Evolutionary conservation across 1,284 basidiomycete species (phyloP), one percentile per base, ranked within the genome.

Genomic region (Tylopilus orsonianus): DNA sequence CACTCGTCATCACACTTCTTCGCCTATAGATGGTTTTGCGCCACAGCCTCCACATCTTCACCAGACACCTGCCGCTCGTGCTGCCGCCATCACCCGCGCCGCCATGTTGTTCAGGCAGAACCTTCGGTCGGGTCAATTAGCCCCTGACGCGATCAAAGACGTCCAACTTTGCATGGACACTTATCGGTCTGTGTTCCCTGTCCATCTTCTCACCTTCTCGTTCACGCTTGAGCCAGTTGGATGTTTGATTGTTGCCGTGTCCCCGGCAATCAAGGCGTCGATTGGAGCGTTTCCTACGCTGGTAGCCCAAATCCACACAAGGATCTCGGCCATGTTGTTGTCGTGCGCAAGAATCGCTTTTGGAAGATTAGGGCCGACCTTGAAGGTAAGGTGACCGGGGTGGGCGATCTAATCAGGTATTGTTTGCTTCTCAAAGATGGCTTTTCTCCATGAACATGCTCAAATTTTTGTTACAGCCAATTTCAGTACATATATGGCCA

Each of bases 241-340:
- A 93, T 95, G 87, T 95, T 94, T 60, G 93, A 95, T 69, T 90
- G 90, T 60, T 89, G 82, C 58, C 88, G 92, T 45, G 75, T 95
- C 30, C 93, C 92, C 2, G 87, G 87, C 2, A 66, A 72, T 3
- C 73, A 81, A 37, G 82, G 81, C 0, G 69, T 83, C 2, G 93
- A 95, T 66, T 92, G 87, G 79, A 84, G 85, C 46, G 73, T 86
- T 43, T 83, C 85, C 32, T 79, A 87, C 51, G 79, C 85, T 0
- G 75, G 80, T 56, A 71, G 75, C 33, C 79, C 78, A n/a, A 80
- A 84, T 46, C 61, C 64, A 8, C 86, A 87, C n/a, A 24, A 50
- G 9, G 76, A 85, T 44, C 73, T 75, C 7, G 85, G 84, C 2
- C 88, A 93, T 62, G 77, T 95, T 52, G 73, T 92, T 39, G 85